These are phyloP conservation scores for Epichloe gansuensis DNA, from an alignment of 2,329 filamentous ascomycete species.

Conservation along the genomic window DNA sequence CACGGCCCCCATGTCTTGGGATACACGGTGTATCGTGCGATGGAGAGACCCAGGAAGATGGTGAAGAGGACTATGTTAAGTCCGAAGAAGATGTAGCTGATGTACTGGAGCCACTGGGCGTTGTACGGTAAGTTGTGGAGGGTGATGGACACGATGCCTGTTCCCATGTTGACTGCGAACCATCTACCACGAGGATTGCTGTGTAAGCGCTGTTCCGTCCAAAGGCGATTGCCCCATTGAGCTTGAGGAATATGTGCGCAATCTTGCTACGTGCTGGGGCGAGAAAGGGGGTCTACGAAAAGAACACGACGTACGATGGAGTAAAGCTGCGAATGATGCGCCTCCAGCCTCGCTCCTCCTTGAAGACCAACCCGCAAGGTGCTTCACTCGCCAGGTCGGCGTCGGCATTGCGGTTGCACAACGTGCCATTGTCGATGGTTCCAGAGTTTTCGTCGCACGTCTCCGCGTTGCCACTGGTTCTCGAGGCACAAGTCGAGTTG, in stretches of 20 bases:
- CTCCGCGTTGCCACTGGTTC: not conserved
- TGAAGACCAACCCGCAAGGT: constrained; percentile 16
- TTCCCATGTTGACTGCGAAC: constrained; percentile 54
- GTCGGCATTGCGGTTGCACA: not conserved
- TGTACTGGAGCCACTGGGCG: constrained; percentile 41
- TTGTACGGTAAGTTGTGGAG: constrained; percentile 51
- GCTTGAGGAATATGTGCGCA: no score
- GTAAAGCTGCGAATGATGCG: constrained; percentile 40
- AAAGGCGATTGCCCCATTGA: not conserved
- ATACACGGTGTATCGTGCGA: constrained; percentile 51
- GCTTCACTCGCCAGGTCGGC: not conserved
- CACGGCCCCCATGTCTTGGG: constrained; percentile 56
- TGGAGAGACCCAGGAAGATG: constrained; percentile 38
- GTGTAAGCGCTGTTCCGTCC: not conserved
- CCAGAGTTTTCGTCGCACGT: not conserved
- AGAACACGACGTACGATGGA: constrained; percentile 32
- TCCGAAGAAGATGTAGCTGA: constrained; percentile 48
- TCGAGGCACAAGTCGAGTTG: not conserved
- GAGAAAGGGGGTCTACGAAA: not conserved
- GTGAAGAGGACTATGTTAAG: constrained; percentile 48
- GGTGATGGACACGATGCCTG: constrained; percentile 53
- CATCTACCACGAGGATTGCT: constrained; percentile 25
- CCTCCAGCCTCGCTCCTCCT: constrained; percentile 27
- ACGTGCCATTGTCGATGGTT: not conserved
- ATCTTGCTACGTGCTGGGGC: not conserved